These are phyloP conservation scores for Fusarium poae DNA, from an alignment of 2,329 filamentous ascomycete species.

Conservation along the genomic window DNA sequence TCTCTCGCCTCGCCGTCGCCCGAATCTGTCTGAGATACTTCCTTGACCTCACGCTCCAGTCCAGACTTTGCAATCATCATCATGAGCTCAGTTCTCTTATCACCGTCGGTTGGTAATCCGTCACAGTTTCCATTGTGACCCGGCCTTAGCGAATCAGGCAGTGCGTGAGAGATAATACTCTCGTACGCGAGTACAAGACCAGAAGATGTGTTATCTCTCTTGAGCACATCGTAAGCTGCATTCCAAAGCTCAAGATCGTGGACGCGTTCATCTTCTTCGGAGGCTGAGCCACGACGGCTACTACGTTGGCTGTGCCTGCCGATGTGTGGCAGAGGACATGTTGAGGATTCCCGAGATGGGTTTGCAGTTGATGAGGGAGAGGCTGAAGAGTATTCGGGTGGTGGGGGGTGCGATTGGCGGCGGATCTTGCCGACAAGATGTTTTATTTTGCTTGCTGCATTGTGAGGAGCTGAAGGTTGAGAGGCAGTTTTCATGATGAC, in stretches of 20 bases:
- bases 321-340: conserved; percentile 29
- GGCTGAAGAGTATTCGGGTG: conserved; percentile 14
- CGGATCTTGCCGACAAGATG: conserved; percentile 44
- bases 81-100: conserved; percentile 50
- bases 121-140: conserved; percentile 48
- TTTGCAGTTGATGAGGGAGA: conserved; percentile 33
- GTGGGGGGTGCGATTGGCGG: conserved; percentile 34
- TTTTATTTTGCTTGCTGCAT: conserved; percentile 38
- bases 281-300: conserved; percentile 24
- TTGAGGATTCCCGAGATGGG: conserved; percentile 34
- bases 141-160: conserved; percentile 52
- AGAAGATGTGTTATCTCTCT: conserved; percentile 48
- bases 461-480: conserved; percentile 27
- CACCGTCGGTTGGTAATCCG: conserved; percentile 39
- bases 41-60: conserved; percentile 48
- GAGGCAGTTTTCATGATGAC: conserved; percentile 37
- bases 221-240: conserved; percentile 52
- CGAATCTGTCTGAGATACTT: conserved; percentile 45
- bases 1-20: conserved; percentile 49
- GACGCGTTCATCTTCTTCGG: conserved; percentile 32
- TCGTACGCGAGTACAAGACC: conserved; percentile 55
- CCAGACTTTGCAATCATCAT: conserved; percentile 50
- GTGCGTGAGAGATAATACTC: conserved; percentile 53
- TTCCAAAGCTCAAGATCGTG: conserved; percentile 53
- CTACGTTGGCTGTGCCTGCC: conserved; percentile 29